Evolutionary conservation across 257 asterid genomes (phyloP), one percentile per base, ranked within the genome.

Genomic region (Solanum ossicruentum): DNA sequence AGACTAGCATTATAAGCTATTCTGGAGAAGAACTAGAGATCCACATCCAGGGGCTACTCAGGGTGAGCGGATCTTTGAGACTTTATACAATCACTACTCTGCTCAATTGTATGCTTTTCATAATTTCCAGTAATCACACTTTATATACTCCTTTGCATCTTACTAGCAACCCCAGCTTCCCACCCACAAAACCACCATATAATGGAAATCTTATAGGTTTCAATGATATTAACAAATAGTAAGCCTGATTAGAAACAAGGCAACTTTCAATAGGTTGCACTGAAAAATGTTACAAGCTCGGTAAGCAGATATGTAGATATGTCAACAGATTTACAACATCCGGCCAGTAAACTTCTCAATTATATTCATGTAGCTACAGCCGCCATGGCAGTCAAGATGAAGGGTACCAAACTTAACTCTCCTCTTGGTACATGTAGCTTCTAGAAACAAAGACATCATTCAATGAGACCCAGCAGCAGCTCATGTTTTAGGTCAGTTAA

Each of bases 401-500:
- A 0, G n/a, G 82, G 61, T 8, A 49, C 28, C 47, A 49, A 7
- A 6, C 52, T 55, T 54, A 88, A 86, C 89, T 87, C 49, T 66
- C 56, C 90, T 90, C 85, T 91, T 89, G 63, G 82, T 77, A 77
- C 82, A 75, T 75, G 81, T 13, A 75, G 45, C 60, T 72, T 21
- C 81, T 8, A 23, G 9, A 77, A 51, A 77, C 63, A 49, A 36
- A 36, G 23, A 15, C 20, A 4, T 12, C 60, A 18, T 7, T 71
- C 32, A 71, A 41, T 20, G 55, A 20, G 6, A 43, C 6, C 16
- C 12, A 45, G n/a, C 57, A 72, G 12, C 12, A 45, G 51, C 77
- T 10, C 16, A 67, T 5, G 10, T 8, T 26, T 49, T 23, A 21
- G 58, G 12, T 21, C 58, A 47, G 39, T 73, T 5, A 21, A 21